Base-by-base conservation (phyloP, 352 stramenopile genomes). In the Globisporangium spiculum region DNA sequence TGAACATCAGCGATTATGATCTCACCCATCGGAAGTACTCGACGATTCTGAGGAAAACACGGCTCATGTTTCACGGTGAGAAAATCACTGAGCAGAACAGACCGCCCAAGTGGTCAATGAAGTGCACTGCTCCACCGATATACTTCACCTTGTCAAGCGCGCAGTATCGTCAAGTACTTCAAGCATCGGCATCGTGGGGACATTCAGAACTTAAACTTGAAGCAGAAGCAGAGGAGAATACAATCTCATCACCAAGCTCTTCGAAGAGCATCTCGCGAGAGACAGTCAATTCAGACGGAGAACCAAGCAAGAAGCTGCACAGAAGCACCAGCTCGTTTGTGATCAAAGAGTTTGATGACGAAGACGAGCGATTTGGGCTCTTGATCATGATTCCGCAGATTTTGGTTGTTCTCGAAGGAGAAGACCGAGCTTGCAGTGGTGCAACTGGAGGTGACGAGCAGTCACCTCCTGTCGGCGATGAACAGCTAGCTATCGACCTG, bases 381-480 rank as follows among this genome's bases (percentile, higher is more conserved):
- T 81, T 74, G n/a, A 64, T 93, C 56, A 78, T 84, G 10, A 90
- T 93, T 30, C 81, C 83, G 5, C 80, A 90, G 67, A 80, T 93
- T 20, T 14, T 89, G 3, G 75, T 93, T 27, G 79, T 88, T 8
- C 76, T 93, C 2, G 79, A 90, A 72, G 80, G 81, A 20, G 81
- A 83, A 58, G 75, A 73, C n/a, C 9, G 4, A 50, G 32, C 5
- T 16, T 46, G 10, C 6, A 22, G 12, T 22, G 32, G 14, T 60
- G 2, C 52, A 10, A 60, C 16, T 16, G 36, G 32, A 20, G 6
- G 12, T 18, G 16, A 20, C 4, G 16, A 57, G 4, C 38, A n/a
- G 38, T 1, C 59, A 56, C 20, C 46, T 64, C 27, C 44, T 34
- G 14, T 46, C 66, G 38, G 27, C 32, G 70, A 24, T 24, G 69